Evolutionary conservation across 768 basidiomycete species (phyloP).

Genomic region (Lactarius akahatsu): DNA sequence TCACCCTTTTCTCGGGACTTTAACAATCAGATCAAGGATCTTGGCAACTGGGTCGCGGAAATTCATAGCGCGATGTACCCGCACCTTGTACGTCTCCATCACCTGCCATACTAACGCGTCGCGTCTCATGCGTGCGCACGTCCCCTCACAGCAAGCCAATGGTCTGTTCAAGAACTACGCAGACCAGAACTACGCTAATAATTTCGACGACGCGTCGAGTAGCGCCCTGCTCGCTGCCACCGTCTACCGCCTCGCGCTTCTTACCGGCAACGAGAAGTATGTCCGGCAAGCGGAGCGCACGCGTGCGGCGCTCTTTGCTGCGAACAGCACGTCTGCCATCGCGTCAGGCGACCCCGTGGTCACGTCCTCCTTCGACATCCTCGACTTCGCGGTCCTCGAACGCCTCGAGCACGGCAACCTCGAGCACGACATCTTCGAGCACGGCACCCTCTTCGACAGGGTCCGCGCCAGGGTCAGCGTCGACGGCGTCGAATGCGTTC

Average conservation of each 20-base stretch:
- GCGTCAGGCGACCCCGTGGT: constrained; percentile 22
- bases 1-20: constrained; percentile 55
- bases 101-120: not conserved
- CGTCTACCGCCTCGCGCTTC: constrained; percentile 68
- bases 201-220: constrained; percentile 70
- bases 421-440: not conserved
- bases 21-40: constrained; percentile 53
- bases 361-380: constrained; percentile 14
- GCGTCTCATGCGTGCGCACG: constrained; percentile 6
- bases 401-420: too few relatives aligned
- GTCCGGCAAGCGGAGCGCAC: constrained; percentile 58
- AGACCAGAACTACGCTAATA: constrained; percentile 45
- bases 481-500: constrained; percentile 1
- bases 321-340: constrained; percentile 9
- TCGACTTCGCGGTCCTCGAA: constrained; percentile 25
- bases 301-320: constrained; percentile 43
- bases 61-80: constrained; percentile 73
- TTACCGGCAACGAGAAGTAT: constrained; percentile 49
- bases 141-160: constrained; percentile 41
- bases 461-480: constrained; percentile 7
- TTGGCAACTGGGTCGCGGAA: constrained; percentile 67
- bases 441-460: constrained; percentile 3
- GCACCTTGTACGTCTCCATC: constrained; percentile 47
- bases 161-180: constrained; percentile 73
- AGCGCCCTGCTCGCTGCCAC: constrained; percentile 74